Percentiles rank a stretch among this genome's conserved stretches.
Evolutionary conservation across 2,329 filamentous ascomycete species (phyloP).

Genomic region (Aureobasidium pullulans): DNA sequence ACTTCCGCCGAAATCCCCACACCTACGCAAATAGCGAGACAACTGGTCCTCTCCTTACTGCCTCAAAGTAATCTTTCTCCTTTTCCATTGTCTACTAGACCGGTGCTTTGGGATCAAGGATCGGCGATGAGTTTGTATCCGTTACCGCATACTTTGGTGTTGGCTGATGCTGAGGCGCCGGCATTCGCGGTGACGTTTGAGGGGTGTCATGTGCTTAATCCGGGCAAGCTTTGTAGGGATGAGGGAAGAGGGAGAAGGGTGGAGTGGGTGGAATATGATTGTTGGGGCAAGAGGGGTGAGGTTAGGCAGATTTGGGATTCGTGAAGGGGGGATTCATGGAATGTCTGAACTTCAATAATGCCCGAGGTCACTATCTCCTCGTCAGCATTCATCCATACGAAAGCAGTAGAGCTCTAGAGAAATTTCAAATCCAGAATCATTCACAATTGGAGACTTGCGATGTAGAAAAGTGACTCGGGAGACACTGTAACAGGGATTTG

Average conservation of each 20-base stretch:
- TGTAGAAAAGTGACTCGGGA: too few species aligned
- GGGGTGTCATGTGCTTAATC: slow-evolving; percentile 93
- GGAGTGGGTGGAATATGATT: slow-evolving; percentile 82
- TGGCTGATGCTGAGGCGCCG: slow-evolving; percentile 74
- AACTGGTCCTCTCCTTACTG: slow-evolving; percentile 77
- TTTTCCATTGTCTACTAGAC: slow-evolving; percentile 71
- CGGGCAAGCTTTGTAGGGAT: slow-evolving; percentile 59
- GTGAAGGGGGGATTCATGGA: not conserved
- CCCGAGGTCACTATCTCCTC: too few species aligned
- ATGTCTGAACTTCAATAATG: too few species aligned
- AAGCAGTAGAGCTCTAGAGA: too few species aligned
- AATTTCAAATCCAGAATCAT: too few species aligned
- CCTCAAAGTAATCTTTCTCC: slow-evolving; percentile 86
- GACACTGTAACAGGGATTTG: too few species aligned
- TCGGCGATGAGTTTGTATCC: slow-evolving; percentile 75
- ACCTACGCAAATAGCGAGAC: slow-evolving; percentile 22
- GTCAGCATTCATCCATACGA: too few species aligned
- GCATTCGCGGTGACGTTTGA: slow-evolving; percentile 88
- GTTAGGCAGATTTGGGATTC: slow-evolving; percentile 49
- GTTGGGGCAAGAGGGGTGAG: slow-evolving; percentile 53
- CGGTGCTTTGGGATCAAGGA: slow-evolving; percentile 84
- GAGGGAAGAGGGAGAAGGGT: slow-evolving; percentile 57
- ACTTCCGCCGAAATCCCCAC: slow-evolving; percentile 20
- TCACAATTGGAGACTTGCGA: too few species aligned
- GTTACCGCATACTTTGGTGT: slow-evolving; percentile 71